phyloP scores from a whole-genome alignment of 768 basidiomycete species.

The Favolaschia claudopus region DNA sequence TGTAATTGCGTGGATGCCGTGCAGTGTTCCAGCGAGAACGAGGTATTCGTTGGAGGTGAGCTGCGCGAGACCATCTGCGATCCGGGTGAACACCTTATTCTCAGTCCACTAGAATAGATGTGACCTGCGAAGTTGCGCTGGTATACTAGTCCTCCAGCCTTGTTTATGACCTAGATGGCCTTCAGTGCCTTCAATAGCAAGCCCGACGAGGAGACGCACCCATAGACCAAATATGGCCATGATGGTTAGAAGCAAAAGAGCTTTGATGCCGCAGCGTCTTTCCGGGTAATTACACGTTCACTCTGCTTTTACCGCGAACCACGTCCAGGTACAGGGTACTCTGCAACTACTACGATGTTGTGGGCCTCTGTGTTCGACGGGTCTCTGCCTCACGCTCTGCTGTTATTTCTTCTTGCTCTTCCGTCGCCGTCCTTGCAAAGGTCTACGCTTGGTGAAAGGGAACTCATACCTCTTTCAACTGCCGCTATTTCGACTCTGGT shows the following conservation, averaged over 20 bases:
- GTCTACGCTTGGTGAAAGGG: conserved; percentile 49
- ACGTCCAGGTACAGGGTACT: conserved; percentile 6
- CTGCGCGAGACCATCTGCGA: conserved; percentile 86
- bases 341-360: background rate
- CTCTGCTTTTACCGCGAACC: background rate
- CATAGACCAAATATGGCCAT: conserved; percentile 88
- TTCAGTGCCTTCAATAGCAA: conserved; percentile 2
- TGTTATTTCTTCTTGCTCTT: conserved; percentile 41
- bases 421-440: conserved; percentile 39
- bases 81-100: conserved; percentile 1
- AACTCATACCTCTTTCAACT: conserved; percentile 53
- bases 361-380: conserved; percentile 11
- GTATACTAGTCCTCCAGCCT: conserved; percentile 96
- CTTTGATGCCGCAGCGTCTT: background rate
- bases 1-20: conserved; percentile 99
- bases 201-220: conserved; percentile 53
- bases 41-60: conserved; percentile 94
- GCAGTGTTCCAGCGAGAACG: conserved; percentile 94
- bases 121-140: conserved; percentile 92
- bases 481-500: conserved; percentile 60
- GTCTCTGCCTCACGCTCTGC: conserved; percentile 30
- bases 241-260: conserved; percentile 1
- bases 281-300: background rate
- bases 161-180: conserved; percentile 86
- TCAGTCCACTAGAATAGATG: conserved; percentile 25